Evolutionary conservation across 1,284 basidiomycete genomes (phyloP), one percentile per base, ranked within the genome.

Genomic region (Malassezia japonica): DNA sequence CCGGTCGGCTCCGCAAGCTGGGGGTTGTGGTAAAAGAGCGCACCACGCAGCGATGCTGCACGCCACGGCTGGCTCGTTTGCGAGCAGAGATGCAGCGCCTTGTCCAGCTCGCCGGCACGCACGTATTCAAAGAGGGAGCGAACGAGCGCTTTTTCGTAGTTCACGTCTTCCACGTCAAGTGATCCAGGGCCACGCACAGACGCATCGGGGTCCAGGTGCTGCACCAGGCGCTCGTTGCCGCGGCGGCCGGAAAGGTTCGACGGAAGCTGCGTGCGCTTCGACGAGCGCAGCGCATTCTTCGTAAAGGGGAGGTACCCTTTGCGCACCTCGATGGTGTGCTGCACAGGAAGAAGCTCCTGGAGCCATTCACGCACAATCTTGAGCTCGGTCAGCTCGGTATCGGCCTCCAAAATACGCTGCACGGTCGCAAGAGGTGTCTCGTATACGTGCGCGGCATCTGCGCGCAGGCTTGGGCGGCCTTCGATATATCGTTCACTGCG

Each of bases 31-130:
- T 72, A 70, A 15, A 71, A 62, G 36, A 70, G 60, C 13, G 85
- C 83, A 2, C 88, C 89, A 4, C 84, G 80, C 27, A 92, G 81
- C 50, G 83, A 85, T 0, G 87, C 87, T 0, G 87, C 87, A 25
- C 88, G 79, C 91, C 91, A 96, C 3, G 87, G 84, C 61, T 92
- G 86, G 56, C 88, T 83, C 0, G 86, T 84, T 63, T 82, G 83
- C 57, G 83, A 77, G 67, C 87, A 92, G 12, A 91, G 75, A 33
- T 86, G 83, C 8, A 91, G 78, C 0, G 90, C 91, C 16, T 85
- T 82, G 24, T 85, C 84, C 16, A 94, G 74, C 58, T 83, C 78
- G 15, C 92, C 92, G 4, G 84, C 82, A 28, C 88, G 81, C 7
- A 89, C 77, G 60, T 84, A 84, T 29, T 82, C 80, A 73, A 86